Evolutionary conservation across 1,284 basidiomycete species (phyloP), one percentile per base, ranked within the genome.

Genomic region (Microbotryum lychnidis-dioicae): DNA sequence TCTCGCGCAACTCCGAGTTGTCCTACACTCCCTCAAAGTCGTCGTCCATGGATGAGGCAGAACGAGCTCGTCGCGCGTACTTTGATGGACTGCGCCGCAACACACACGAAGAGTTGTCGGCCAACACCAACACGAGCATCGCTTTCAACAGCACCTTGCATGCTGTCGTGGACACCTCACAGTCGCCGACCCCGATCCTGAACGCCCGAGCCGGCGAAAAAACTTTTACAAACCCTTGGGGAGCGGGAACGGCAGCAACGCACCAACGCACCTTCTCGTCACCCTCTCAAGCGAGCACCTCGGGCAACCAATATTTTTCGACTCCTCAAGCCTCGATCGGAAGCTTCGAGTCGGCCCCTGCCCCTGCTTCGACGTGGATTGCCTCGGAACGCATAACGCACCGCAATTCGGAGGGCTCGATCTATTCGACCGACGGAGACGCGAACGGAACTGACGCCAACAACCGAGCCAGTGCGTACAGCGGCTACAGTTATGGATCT

Each of bases 1-100:
- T 62, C n/a, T 62, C 58, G 49, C 52, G 46, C 29, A 44, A 54
- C 46, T 60, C 58, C 10, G 59, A 56, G 25, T 45, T 27, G 16
- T 62, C 59, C 10, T 52, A 54, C 21, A 27, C 46, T 2, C 51
- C 57, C 5, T 16, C 25, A 33, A 53, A n/a, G 21, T 14, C 20
- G 49, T 44, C 29, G 50, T 42, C 47, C 21, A n/a, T 42, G 44
- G 31, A 52, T 8, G 33, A 55, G 37, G 46, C 18, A 21, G 44
- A 49, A 53, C 54, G 37, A 42, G 50, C 44, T 20, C 54, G 54
- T n/a, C 59, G 57, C 27, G 52, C 50, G 27, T 57, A 45, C 57
- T 59, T 59, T 48, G 51, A 59, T 31, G 53, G 55, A 12, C 21
- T 58, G 6, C 62, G 60, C 8, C 27, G 25, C 25, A 53, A 53